A percentile compares a stretch with the other conserved stretches of the same genome.
phyloP scores from a whole-genome alignment of 768 basidiomycete species.

The Boletus reticulatus region DNA sequence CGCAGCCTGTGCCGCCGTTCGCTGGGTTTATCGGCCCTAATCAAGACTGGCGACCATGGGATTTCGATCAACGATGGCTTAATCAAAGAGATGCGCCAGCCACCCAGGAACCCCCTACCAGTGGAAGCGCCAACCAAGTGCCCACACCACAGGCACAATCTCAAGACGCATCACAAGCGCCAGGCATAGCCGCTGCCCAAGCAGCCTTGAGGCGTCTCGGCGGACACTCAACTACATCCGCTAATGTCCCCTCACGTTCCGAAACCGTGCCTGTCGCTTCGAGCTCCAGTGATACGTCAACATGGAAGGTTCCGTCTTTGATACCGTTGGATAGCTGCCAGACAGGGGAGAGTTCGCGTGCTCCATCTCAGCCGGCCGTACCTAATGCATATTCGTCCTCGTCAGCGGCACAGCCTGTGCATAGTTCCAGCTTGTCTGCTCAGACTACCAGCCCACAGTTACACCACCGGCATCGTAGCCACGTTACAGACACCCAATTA shows the following conservation, averaged over 20 bases:
- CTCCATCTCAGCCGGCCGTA: background rate
- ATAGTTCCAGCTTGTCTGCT: background rate
- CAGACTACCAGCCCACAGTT: conserved; percentile 12
- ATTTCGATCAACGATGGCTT: conserved; percentile 35
- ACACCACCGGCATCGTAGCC: conserved; percentile 35
- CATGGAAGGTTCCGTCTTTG: conserved; percentile 25
- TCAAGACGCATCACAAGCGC: conserved; percentile 23
- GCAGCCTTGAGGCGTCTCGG: conserved; percentile 60
- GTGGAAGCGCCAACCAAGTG: background rate
- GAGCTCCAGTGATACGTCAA: conserved; percentile 6
- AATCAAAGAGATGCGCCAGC: conserved; percentile 9
- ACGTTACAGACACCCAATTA: conserved; percentile 53
- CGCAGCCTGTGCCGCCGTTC: conserved; percentile 50
- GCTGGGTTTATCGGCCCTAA: conserved; percentile 63
- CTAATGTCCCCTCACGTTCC: background rate
- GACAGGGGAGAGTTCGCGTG: background rate
- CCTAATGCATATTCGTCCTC: conserved; percentile 12
- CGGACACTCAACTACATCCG: conserved; percentile 12
- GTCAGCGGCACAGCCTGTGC: background rate
- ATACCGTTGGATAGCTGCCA: conserved; percentile 23
- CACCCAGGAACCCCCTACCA: conserved; percentile 10
- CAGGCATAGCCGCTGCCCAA: conserved; percentile 58
- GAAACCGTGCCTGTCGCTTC: conserved; percentile 7
- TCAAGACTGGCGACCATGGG: conserved; percentile 68
- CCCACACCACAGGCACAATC: conserved; percentile 7